A percentile compares a stretch with the other conserved stretches of the same genome.
phyloP scores from a whole-genome alignment of 2,329 filamentous ascomycete species.

The Metarhizium humberi region DNA sequence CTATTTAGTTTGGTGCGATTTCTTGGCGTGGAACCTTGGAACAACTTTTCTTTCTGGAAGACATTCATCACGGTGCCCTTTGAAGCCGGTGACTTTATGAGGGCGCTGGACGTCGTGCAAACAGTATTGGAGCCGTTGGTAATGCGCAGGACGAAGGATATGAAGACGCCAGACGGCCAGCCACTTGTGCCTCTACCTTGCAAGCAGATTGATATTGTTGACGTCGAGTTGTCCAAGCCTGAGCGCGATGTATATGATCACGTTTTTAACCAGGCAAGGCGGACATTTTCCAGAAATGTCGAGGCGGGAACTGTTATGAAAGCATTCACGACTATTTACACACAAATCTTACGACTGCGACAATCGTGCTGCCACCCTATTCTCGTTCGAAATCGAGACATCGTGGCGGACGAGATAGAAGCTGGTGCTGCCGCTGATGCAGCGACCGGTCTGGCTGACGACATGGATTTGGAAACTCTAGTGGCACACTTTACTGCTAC shows the following conservation, averaged over 20 bases:
- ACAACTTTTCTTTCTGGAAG: constrained; percentile 98
- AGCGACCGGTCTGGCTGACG: constrained; percentile 74
- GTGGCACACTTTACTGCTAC: constrained; percentile 74
- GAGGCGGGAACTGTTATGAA: constrained; percentile 91
- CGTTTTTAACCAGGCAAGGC: constrained; percentile 75
- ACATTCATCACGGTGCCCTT: constrained; percentile 98
- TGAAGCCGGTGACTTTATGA: constrained; percentile 88
- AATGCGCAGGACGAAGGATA: constrained; percentile 89
- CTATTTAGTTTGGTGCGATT: constrained; percentile 90
- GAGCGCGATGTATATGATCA: constrained; percentile 91
- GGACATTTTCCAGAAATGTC: constrained; percentile 75
- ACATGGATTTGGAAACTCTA: constrained; percentile 87
- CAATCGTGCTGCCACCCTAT: constrained; percentile 93
- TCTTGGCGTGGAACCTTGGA: constrained; percentile 92
- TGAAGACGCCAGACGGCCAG: constrained; percentile 82
- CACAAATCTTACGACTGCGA: constrained; percentile 84
- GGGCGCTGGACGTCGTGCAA: constrained; percentile 91
- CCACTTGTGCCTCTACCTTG: constrained; percentile 71
- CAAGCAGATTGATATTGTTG: constrained; percentile 74
- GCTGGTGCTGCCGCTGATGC: constrained; percentile 66
- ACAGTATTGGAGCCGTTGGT: constrained; percentile 95
- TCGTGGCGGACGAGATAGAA: constrained; percentile 82
- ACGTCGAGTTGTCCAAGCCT: constrained; percentile 73
- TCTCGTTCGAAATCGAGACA: constrained; percentile 73
- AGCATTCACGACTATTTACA: constrained; percentile 94